phyloP scores from a whole-genome alignment of 1,284 basidiomycete genomes.

The Somion occarium region DNA sequence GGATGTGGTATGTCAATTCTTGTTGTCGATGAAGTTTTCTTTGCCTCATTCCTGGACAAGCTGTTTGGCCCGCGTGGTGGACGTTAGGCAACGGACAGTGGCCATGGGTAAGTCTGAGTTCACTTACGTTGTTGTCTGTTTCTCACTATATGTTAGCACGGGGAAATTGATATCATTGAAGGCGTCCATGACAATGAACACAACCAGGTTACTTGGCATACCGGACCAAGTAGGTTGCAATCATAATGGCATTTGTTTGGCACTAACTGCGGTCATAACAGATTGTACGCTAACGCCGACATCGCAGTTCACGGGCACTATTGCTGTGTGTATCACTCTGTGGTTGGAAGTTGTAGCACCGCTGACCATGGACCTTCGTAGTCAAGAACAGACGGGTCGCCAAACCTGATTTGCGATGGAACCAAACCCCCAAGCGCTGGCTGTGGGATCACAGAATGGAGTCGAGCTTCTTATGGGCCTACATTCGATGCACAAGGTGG shows the following conservation, averaged over 20 bases:
- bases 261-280: conserved; percentile 15
- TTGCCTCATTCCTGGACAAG: conserved; percentile 25
- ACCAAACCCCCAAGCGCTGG: conserved; percentile 51
- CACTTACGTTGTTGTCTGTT: conserved; percentile 3
- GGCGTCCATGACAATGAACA: conserved; percentile 73
- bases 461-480: conserved; percentile 66
- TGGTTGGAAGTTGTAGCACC: background rate
- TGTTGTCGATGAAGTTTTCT: conserved; percentile 1
- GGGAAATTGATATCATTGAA: conserved; percentile 81
- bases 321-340: conserved; percentile 38
- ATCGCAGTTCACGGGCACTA: conserved; percentile 51
- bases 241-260: background rate
- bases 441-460: conserved; percentile 69
- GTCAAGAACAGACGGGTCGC: conserved; percentile 37
- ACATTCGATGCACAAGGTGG: conserved; percentile 68
- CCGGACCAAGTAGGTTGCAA: conserved; percentile 40
- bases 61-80: conserved; percentile 67
- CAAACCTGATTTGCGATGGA: conserved; percentile 53
- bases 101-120: conserved; percentile 41
- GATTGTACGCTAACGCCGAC: conserved; percentile 42
- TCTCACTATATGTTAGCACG: conserved; percentile 35
- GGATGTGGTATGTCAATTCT: conserved; percentile 51
- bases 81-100: conserved; percentile 50
- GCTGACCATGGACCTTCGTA: background rate
- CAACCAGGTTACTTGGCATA: conserved; percentile 77